Conservation (phyloP, 805 yeast species). For the Yarrowia sp. region DNA sequence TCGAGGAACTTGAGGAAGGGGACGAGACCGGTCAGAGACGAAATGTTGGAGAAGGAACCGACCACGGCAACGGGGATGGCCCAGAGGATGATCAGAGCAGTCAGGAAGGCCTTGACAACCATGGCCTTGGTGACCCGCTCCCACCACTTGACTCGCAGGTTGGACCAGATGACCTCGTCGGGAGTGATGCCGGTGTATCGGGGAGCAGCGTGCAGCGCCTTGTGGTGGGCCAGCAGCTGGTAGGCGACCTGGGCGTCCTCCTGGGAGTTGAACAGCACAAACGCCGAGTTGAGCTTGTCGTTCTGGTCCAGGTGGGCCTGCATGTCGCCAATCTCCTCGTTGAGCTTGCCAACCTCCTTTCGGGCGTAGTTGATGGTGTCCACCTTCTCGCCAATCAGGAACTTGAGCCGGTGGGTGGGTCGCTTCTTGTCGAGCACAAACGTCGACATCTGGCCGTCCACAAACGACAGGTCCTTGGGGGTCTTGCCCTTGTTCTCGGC, state of each 20-base stretch:
- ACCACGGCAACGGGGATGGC: conserved; percentile 97
- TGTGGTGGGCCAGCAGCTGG: conserved; percentile 68
- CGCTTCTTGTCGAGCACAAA: conserved; percentile 77
- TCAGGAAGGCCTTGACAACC: conserved; percentile 63
- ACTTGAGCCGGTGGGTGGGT: conserved; percentile 79
- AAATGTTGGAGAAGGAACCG: conserved; percentile 89
- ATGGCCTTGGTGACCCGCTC: conserved; percentile 64
- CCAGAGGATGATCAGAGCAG: conserved; percentile 86
- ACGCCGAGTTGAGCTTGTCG: conserved; percentile 81
- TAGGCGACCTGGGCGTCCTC: conserved; percentile 87
- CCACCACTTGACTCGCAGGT: conserved; percentile 63
- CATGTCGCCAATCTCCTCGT: conserved; percentile 63
- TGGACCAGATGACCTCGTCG: conserved; percentile 84
- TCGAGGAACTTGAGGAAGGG: conserved; percentile 78
- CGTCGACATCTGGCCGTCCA: conserved; percentile 42
- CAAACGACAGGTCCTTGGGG: conserved; percentile 42
- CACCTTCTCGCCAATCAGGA: conserved; percentile 81
- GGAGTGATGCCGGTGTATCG: conserved; percentile 73
- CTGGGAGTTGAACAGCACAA: conserved; percentile 82
- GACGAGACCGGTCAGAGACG: conserved; percentile 71
- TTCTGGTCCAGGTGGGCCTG: conserved; percentile 63
- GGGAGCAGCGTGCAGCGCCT: conserved; percentile 55
- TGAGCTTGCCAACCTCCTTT: conserved; percentile 71
- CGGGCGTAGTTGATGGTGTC: conserved; percentile 78
- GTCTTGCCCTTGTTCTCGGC: conserved; percentile 63